phyloP scores from a whole-genome alignment of 495 filamentous ascomycete species.

The Cairneyella variabilis region DNA sequence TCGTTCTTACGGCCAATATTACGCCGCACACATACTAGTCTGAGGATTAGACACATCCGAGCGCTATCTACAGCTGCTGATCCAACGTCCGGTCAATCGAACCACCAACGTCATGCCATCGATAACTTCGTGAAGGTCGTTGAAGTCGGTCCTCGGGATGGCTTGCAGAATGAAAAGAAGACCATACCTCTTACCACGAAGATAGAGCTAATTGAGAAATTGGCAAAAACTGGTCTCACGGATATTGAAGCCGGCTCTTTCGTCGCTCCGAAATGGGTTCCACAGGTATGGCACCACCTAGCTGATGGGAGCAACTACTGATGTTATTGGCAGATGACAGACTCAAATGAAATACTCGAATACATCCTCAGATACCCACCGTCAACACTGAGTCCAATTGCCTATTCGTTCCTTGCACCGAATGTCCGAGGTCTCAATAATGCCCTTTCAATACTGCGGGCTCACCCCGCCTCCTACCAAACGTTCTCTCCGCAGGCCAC shows the following conservation, averaged over 20 bases:
- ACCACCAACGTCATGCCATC: constrained; percentile 12
- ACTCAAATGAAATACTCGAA: constrained; percentile 77
- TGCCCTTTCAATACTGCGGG: constrained; percentile 41
- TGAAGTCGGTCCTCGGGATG: constrained; percentile 92
- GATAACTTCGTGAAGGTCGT: constrained; percentile 57
- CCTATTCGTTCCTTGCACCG: constrained; percentile 91
- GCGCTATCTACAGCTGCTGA: constrained; percentile 16
- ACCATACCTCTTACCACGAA: constrained; percentile 78
- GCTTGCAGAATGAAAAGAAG: constrained; percentile 92
- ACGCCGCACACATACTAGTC: not conserved
- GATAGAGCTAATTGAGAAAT: constrained; percentile 71
- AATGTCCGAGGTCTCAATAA: constrained; percentile 74
- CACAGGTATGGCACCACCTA: constrained; percentile 58
- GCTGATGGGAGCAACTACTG: not conserved
- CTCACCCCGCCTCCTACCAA: constrained; percentile 34
- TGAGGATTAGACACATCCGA: constrained; percentile 17
- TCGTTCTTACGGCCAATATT: constrained; percentile 16
- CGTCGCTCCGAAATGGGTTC: constrained; percentile 96
- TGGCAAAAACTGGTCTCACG: constrained; percentile 80
- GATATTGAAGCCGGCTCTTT: constrained; percentile 96
- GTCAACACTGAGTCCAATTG: constrained; percentile 57
- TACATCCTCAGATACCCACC: constrained; percentile 60
- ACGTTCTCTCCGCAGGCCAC: constrained; percentile 29
- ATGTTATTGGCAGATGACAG: constrained; percentile 68
- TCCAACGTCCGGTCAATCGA: not conserved